These are phyloP conservation scores for Asterionellopsis glacialis DNA, from an alignment of 108 stramenopile species.

Conservation along the genomic window DNA sequence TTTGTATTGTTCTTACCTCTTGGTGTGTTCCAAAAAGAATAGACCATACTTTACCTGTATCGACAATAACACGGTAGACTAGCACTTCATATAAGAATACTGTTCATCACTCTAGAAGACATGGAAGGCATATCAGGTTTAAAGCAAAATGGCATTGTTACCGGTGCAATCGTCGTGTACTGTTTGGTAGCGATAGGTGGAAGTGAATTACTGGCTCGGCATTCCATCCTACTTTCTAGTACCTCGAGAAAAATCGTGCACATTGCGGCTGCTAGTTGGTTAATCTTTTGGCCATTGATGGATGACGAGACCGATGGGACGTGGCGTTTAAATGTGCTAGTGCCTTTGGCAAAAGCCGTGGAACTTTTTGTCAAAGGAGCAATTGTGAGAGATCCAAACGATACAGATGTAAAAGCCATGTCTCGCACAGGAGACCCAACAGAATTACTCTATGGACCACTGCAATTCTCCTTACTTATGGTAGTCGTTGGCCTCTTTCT, in stretches of 20 bases:
- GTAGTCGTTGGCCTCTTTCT: conserved; percentile 30
- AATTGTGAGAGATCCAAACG: conserved; percentile 44
- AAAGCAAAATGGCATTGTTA: neutral
- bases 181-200: conserved; percentile 6
- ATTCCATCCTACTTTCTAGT: conserved; percentile 1
- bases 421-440: conserved; percentile 46
- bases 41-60: no score
- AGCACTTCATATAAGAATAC: no score
- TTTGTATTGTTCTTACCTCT: no score
- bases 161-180: neutral
- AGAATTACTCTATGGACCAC: conserved; percentile 57
- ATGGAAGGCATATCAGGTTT: neutral
- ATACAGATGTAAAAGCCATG: conserved; percentile 50
- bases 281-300: conserved; percentile 61
- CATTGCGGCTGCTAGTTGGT: conserved; percentile 31
- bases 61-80: no score
- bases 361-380: conserved; percentile 32
- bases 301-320: conserved; percentile 36
- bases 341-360: conserved; percentile 44
- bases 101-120: neutral
- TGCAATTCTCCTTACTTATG: conserved; percentile 55
- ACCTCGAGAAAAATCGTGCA: conserved; percentile 52
- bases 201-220: conserved; percentile 8
- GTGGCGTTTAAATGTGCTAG: conserved; percentile 56
- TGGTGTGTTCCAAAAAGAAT: no score